Evolutionary conservation across 1,139 yeast species (phyloP), one percentile per base, ranked within the genome.

Genomic region (Kodamaea alishanica): DNA sequence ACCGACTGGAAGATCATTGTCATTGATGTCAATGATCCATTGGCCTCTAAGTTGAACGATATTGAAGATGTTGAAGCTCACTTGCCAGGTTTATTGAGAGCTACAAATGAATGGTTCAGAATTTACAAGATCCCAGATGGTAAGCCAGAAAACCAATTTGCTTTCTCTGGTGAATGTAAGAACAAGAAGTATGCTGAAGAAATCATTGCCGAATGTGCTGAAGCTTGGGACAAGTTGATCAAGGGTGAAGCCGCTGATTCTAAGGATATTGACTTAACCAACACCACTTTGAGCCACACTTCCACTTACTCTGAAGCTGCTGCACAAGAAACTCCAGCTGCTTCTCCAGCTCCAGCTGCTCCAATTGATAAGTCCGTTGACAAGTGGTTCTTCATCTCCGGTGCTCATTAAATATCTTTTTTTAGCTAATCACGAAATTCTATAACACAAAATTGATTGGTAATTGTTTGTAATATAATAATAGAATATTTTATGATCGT

Each of bases 341-440:
- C 84, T 54, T 58, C 80, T 55, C 79, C 84, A 48, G 67, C 72
- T 52, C 75, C 89, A 47, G 90, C 94, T 60, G 97, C 95, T 50
- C 95, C 96, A 67, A 87, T 92, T 65, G 98, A 92, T 75, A 81
- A 87, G 69, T 88, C 97, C 42, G 73, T 92, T 63, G 97, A 92
- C 79, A 92, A 92, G 76, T 92, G 98, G 98, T 92, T 92, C 79
- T 92, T 81, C 80, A 92, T 92, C 65, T 87, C 97, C 49, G 97
- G 97, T 69, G 84, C 76, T 48, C 76, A 71, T 52, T 71, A 66
- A 57, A 28, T 36, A 26, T 30, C 4, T 12, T 30, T n/a, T n/a
- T n/a, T n/a, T n/a, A 12, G 15, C 8, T 28, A 28, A 12, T 28
- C 27, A n/a, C n/a, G n/a, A n/a, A n/a, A n/a, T n/a, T n/a, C n/a